Percentiles rank a stretch among this genome's conserved stretches.
Conservation (phyloP, 768 basidiomycete species). For the Boletus vinaceobasis region DNA sequence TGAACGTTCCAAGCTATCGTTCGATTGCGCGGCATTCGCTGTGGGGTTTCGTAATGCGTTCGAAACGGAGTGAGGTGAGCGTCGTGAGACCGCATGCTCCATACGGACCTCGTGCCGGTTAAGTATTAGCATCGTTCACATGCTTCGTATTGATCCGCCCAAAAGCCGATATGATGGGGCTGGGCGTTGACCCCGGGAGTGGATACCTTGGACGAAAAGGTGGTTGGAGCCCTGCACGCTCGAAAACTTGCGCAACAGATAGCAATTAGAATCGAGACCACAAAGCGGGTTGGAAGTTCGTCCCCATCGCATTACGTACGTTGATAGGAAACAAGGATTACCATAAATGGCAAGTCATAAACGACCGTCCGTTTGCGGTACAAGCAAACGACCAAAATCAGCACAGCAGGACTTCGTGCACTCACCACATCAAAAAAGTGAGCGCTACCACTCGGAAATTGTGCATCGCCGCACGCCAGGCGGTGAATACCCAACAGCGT, state of each 20-base stretch:
- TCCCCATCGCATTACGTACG: no score
- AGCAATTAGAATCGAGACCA: not conserved
- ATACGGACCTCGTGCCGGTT: not conserved
- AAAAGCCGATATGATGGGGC: constrained; percentile 3
- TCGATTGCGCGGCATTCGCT: not conserved
- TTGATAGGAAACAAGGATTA: not conserved
- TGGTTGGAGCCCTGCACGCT: no score
- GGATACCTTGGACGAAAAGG: not conserved
- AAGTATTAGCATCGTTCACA: not conserved
- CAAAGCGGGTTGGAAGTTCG: not conserved
- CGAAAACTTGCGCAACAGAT: not conserved
- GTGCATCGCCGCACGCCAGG: not conserved
- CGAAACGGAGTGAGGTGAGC: not conserved
- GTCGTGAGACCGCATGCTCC: not conserved
- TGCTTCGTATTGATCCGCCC: not conserved
- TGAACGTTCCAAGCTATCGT: not conserved
- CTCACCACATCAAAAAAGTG: not conserved
- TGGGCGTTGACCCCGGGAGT: not conserved
- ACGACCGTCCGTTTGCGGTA: constrained; percentile 5
- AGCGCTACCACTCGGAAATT: not conserved
- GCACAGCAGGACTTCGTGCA: constrained; percentile 12
- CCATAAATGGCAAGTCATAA: constrained; percentile 13
- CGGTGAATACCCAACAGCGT: not conserved
- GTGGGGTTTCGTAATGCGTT: not conserved
- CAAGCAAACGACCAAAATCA: constrained; percentile 17